Conservation (phyloP, 805 yeast genomes). For the Ogataea chonburiensis region DNA sequence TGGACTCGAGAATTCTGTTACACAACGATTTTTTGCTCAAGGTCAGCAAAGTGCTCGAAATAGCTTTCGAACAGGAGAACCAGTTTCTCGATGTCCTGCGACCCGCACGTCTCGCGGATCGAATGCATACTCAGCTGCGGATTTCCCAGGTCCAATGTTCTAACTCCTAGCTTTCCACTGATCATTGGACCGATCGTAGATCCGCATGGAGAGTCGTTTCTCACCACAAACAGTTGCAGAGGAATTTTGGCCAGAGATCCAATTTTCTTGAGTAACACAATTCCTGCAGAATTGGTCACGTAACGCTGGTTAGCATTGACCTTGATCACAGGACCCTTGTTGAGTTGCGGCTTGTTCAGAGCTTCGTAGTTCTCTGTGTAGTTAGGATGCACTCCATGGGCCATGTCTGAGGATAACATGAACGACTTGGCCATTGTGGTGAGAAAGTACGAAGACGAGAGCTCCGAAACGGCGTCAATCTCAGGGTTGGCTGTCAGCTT, state of each 20-base stretch:
- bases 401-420: slow-evolving; percentile 90
- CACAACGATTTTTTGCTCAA: slow-evolving; percentile 45
- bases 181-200: slow-evolving; percentile 95
- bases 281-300: slow-evolving; percentile 90
- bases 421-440: slow-evolving; percentile 75
- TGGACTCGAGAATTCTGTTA: too few relatives aligned
- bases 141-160: slow-evolving; percentile 87
- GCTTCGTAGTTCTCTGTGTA: slow-evolving; percentile 74
- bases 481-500: slow-evolving; percentile 40
- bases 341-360: slow-evolving; percentile 75
- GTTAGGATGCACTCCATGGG: slow-evolving; percentile 96
- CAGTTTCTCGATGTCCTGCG: slow-evolving; percentile 65
- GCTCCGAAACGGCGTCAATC: slow-evolving; percentile 34
- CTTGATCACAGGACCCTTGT: slow-evolving; percentile 90
- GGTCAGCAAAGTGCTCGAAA: slow-evolving; percentile 44
- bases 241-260: slow-evolving; percentile 75
- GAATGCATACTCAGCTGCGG: slow-evolving; percentile 95
- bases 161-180: slow-evolving; percentile 80
- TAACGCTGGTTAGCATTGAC: slow-evolving; percentile 94
- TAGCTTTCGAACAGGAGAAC: slow-evolving; percentile 61
- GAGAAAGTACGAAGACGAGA: slow-evolving; percentile 40
- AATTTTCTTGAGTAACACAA: slow-evolving; percentile 68
- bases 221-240: slow-evolving; percentile 86
- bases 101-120: slow-evolving; percentile 87
- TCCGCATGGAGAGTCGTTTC: slow-evolving; percentile 93